Percentiles rank a stretch among this genome's conserved stretches.
These are phyloP conservation scores for Umbelopsis sp. DNA, from an alignment of 192 early-diverging fungal species.

Conservation along the genomic window DNA sequence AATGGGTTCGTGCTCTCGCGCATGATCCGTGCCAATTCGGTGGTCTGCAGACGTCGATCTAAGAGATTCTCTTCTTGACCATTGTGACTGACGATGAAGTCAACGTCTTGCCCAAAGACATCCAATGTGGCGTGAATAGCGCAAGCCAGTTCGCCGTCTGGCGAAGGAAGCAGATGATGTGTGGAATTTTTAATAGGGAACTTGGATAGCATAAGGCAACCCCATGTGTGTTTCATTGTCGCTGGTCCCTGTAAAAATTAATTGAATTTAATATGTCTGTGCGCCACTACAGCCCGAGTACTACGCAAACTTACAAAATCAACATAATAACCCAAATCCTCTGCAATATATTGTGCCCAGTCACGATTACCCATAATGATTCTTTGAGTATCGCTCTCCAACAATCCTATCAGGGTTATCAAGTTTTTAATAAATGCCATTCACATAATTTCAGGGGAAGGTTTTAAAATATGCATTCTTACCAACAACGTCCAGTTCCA, in stretches of 20 bases:
- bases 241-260: constrained; percentile 59
- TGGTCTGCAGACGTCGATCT: constrained; percentile 77
- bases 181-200: constrained; percentile 78
- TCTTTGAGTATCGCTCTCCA: constrained; percentile 78
- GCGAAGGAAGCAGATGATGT: constrained; percentile 80
- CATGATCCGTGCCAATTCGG: constrained; percentile 79
- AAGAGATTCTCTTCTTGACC: constrained; percentile 79
- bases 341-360: constrained; percentile 75
- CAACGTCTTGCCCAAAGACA: constrained; percentile 76
- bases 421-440: background rate
- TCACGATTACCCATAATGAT: constrained; percentile 89
- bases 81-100: constrained; percentile 83
- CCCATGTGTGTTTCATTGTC: constrained; percentile 88
- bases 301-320: constrained; percentile 58
- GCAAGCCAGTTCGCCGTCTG: constrained; percentile 80
- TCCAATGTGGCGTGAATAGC: constrained; percentile 87
- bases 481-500: constrained; percentile 80
- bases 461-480: constrained; percentile 9
- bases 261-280: background rate
- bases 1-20: constrained; percentile 73
- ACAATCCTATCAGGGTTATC: constrained; percentile 43
- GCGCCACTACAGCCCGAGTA: background rate
- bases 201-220: constrained; percentile 82
- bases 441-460: background rate
- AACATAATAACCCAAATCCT: constrained; percentile 75